Evolutionary conservation across 2,329 filamentous ascomycete genomes (phyloP).

Genomic region (Tothia fuscella): DNA sequence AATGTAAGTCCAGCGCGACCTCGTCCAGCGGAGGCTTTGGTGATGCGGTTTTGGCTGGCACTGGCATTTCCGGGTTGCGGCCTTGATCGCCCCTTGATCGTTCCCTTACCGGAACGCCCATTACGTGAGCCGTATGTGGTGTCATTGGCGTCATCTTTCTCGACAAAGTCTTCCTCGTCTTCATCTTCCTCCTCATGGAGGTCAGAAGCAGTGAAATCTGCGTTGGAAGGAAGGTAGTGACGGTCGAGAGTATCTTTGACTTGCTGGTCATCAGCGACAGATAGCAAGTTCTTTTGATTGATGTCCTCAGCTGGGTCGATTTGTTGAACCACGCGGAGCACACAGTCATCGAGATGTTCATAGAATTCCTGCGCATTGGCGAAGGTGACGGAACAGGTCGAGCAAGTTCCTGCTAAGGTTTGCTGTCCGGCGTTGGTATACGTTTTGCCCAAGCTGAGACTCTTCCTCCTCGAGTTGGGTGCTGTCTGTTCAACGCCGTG

Average conservation of each 20-base stretch:
- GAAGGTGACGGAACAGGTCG: constrained; percentile 71
- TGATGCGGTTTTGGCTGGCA: no score
- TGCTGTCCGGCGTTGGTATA: constrained; percentile 55
- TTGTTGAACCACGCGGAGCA: constrained; percentile 42
- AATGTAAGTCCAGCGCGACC: constrained; percentile 60
- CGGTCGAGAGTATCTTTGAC: constrained; percentile 28
- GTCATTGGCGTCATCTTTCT: constrained; percentile 40
- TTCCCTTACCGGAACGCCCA: constrained; percentile 33
- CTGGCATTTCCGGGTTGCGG: constrained; percentile 20
- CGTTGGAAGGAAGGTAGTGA: constrained; percentile 28
- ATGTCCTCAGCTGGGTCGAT: constrained; percentile 30
- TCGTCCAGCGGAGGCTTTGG: constrained; percentile 26
- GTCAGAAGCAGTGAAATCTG: constrained; percentile 32
- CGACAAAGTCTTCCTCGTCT: constrained; percentile 45
- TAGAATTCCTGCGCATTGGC: constrained; percentile 82
- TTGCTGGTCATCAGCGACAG: constrained; percentile 27
- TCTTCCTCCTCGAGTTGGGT: constrained; percentile 76
- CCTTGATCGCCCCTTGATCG: constrained; percentile 34
- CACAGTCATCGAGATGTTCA: constrained; percentile 67
- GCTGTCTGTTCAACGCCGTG: constrained; percentile 89
- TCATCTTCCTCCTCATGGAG: constrained; percentile 46
- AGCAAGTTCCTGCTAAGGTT: constrained; percentile 64
- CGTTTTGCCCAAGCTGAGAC: constrained; percentile 40
- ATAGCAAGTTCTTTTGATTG: constrained; percentile 29
- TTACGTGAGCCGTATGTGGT: constrained; percentile 35